Evolutionary conservation across 108 stramenopile species (phyloP).

Genomic region (Fistulifera pelliculosa): DNA sequence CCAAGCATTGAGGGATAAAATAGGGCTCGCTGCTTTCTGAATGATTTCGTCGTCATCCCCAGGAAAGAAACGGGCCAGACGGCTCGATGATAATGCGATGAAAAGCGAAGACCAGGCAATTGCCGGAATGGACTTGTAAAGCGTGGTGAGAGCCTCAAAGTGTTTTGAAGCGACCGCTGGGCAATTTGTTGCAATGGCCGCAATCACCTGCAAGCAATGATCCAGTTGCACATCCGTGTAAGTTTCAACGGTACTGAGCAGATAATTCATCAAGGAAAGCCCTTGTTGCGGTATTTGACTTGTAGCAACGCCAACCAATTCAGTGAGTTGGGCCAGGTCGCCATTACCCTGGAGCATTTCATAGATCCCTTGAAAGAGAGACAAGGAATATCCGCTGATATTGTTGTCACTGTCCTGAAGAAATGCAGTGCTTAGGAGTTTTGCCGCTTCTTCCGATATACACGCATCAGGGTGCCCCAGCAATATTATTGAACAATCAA

Average conservation of each 20-base stretch:
- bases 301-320: conserved; percentile 6
- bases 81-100: neutral
- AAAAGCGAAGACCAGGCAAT: neutral
- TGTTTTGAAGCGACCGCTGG: conserved; percentile 13
- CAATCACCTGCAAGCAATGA: conserved; percentile 3
- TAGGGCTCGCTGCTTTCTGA: neutral
- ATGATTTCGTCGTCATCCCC: neutral
- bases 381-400: neutral
- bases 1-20: conserved; percentile 1
- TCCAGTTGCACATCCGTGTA: conserved; percentile 1
- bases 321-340: neutral
- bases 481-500: conserved; percentile 34
- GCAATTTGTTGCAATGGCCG: conserved; percentile 21
- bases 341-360: neutral
- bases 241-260: neutral
- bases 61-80: neutral
- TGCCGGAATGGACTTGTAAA: neutral
- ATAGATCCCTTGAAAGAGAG: neutral
- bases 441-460: conserved; percentile 22
- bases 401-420: neutral
- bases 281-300: conserved; percentile 17
- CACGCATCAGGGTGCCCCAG: conserved; percentile 21
- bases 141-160: neutral
- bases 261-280: conserved; percentile 5
- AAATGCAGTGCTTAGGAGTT: conserved; percentile 12